Conservation (phyloP, 768 basidiomycete genomes). For the Rhizopogon roseolus region DNA sequence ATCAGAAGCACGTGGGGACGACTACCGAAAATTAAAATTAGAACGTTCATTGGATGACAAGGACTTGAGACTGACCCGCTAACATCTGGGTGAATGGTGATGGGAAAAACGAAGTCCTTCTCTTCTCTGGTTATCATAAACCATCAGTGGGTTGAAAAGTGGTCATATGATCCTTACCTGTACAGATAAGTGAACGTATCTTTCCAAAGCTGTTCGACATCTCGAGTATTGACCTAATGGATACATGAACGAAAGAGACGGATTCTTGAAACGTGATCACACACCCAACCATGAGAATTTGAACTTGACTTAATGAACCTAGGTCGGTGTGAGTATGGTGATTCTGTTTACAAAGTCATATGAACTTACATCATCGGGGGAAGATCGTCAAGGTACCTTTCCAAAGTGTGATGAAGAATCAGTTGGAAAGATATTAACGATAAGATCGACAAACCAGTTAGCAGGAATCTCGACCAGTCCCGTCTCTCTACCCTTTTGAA, state of each 20-base stretch:
- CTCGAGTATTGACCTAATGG: conserved; percentile 53
- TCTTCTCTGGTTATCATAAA: conserved; percentile 41
- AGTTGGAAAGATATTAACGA: not conserved
- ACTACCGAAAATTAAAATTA: conserved; percentile 24
- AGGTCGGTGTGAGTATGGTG: not conserved
- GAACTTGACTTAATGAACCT: conserved; percentile 68
- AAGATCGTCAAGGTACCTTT: conserved; percentile 66
- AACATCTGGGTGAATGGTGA: conserved; percentile 78
- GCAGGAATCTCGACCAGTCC: conserved; percentile 62
- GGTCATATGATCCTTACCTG: conserved; percentile 27
- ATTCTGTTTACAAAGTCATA: not conserved
- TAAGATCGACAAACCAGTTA: conserved; percentile 47
- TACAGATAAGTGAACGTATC: conserved; percentile 69
- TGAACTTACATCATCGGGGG: conserved; percentile 62
- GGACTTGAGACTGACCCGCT: conserved; percentile 43
- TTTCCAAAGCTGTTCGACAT: conserved; percentile 73
- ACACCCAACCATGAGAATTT: conserved; percentile 71
- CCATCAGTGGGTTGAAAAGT: not conserved
- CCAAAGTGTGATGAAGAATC: not conserved
- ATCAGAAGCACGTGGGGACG: conserved; percentile 70
- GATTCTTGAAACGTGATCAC: conserved; percentile 1
- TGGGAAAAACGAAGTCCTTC: conserved; percentile 65
- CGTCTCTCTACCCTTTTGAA: conserved; percentile 57
- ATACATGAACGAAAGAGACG: not conserved
- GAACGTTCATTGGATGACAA: not conserved